Percentiles rank a stretch among this genome's conserved stretches.
Conservation (phyloP, 192 early-diverging fungal genomes). For the Obelidium mucronatum region DNA sequence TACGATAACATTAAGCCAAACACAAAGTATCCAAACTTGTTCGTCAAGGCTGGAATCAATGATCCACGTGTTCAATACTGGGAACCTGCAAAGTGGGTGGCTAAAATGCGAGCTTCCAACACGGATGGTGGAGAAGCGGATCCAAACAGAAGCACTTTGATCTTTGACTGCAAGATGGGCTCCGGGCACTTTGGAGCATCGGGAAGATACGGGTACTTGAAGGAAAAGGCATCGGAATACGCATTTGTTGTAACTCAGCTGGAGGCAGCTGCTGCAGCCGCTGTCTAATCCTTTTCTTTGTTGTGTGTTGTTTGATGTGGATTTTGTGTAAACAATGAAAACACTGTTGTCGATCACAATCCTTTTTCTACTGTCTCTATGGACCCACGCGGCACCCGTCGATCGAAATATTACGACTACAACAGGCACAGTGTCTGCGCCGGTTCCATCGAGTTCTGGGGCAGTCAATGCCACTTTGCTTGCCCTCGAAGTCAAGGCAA, state of each 20-base stretch:
- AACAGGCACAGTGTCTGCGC: too few species aligned
- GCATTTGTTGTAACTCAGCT: constrained; percentile 50
- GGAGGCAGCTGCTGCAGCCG: constrained; percentile 8
- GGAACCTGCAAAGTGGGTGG: constrained; percentile 92
- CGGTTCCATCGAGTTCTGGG: too few species aligned
- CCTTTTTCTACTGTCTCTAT: too few species aligned
- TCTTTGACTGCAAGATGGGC: constrained; percentile 61
- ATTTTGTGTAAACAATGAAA: too few species aligned
- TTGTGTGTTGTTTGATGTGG: too few species aligned
- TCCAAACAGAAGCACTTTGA: constrained; percentile 18
- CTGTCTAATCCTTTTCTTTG: too few species aligned
- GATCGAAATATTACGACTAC: too few species aligned
- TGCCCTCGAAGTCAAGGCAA: background rate
- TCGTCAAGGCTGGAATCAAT: constrained; percentile 77
- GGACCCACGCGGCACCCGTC: too few species aligned
- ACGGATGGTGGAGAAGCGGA: constrained; percentile 28
- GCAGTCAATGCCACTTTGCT: too few species aligned
- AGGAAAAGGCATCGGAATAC: constrained; percentile 50
- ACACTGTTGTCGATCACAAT: too few species aligned
- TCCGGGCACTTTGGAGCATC: constrained; percentile 51
- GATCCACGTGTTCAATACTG: constrained; percentile 89
- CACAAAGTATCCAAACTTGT: constrained; percentile 48
- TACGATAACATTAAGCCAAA: constrained; percentile 54
- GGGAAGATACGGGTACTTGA: constrained; percentile 57
- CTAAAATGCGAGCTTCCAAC: constrained; percentile 66